Conservation (phyloP, 352 stramenopile genomes). For the Phytophthora ohioensis region DNA sequence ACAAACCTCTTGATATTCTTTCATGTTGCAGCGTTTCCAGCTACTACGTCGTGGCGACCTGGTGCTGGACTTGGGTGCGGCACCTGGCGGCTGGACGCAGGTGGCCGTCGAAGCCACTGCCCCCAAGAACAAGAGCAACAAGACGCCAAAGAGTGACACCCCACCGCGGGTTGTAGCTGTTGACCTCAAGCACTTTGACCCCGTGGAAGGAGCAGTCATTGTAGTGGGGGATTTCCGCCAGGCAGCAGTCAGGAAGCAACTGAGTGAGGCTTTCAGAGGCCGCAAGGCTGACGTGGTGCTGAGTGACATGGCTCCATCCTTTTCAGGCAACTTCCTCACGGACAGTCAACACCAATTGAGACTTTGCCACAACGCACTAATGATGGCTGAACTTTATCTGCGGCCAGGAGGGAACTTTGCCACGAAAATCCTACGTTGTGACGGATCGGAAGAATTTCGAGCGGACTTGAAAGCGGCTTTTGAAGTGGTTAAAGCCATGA, state of each 20-base stretch:
- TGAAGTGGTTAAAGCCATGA: constrained; percentile 72
- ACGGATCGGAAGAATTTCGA: constrained; percentile 83
- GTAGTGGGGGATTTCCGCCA: constrained; percentile 89
- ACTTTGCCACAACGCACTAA: constrained; percentile 87
- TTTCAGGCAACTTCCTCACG: constrained; percentile 78
- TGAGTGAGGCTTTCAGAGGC: constrained; percentile 55
- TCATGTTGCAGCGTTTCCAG: constrained; percentile 37
- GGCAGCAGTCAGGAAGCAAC: constrained; percentile 55
- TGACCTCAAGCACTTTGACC: constrained; percentile 77
- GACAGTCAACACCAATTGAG: constrained; percentile 84
- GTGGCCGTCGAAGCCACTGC: constrained; percentile 71
- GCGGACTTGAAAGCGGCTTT: constrained; percentile 78
- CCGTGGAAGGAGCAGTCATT: constrained; percentile 70
- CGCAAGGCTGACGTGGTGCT: constrained; percentile 81
- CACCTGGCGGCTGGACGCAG: constrained; percentile 88
- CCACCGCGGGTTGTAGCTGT: constrained; percentile 68
- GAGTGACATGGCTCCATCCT: constrained; percentile 90
- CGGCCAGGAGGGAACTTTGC: constrained; percentile 79
- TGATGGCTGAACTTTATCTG: constrained; percentile 87
- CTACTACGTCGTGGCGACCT: constrained; percentile 70
- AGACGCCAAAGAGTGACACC: constrained; percentile 4
- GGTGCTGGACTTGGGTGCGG: constrained; percentile 86
- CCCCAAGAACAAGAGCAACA: constrained; percentile 24
- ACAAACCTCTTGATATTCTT: constrained; percentile 6
- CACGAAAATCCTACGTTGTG: constrained; percentile 84